A percentile compares a stretch with the other conserved stretches of the same genome.
Conservation (phyloP, 192 early-diverging fungal species). For the Backusella tuberculispora region DNA sequence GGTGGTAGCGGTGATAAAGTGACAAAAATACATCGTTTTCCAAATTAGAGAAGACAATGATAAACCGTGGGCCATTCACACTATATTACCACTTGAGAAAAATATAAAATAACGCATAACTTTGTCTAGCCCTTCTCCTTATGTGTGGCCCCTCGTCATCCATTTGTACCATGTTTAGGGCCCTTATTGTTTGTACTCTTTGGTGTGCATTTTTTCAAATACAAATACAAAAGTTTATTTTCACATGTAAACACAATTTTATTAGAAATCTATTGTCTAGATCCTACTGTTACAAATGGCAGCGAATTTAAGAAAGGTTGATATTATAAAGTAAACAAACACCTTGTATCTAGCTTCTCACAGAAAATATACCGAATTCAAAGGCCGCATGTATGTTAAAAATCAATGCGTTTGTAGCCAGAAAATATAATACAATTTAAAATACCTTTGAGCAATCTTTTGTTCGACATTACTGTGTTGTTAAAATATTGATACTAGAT, state of each 20-base stretch:
- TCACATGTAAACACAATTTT: neutral
- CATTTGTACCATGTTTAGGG: conserved; percentile 9
- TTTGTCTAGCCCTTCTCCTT: conserved; percentile 12
- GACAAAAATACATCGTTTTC: conserved; percentile 10
- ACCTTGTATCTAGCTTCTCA: neutral
- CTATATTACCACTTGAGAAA: conserved; percentile 1
- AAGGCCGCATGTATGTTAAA: conserved; percentile 12
- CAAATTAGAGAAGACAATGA: neutral
- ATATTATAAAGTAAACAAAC: neutral
- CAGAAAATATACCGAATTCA: neutral
- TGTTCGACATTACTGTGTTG: neutral
- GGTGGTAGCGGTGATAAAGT: neutral
- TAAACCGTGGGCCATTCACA: neutral
- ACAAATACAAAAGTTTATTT: neutral
- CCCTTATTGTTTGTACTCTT: conserved; percentile 12
- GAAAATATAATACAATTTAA: neutral
- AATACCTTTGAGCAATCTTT: neutral
- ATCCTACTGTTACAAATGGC: neutral
- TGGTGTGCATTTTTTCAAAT: neutral
- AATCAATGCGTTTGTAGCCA: conserved; percentile 9
- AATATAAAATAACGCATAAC: neutral
- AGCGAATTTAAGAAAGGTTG: neutral
- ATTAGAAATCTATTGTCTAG: neutral
- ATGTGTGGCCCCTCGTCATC: neutral
- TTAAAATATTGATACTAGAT: neutral